A percentile compares a stretch with the other conserved stretches of the same genome.
Evolutionary conservation across 352 stramenopile species (phyloP).

Genomic region (Pythium volutum): DNA sequence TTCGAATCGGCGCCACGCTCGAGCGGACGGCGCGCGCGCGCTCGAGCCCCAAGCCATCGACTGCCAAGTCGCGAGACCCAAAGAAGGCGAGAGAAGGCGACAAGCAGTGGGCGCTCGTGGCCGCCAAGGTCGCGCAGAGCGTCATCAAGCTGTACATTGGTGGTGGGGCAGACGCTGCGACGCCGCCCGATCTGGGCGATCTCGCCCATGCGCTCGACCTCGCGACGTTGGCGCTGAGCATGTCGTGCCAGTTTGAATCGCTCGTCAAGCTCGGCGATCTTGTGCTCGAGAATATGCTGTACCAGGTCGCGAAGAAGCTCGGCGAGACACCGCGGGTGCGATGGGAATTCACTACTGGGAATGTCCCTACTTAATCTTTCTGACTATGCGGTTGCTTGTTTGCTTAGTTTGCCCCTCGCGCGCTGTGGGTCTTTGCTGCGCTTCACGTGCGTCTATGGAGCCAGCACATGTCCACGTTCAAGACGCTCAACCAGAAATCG

Average conservation of each 20-base stretch:
- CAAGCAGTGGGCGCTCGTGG: slow-evolving; percentile 39
- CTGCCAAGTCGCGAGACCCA: neutral
- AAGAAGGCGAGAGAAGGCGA: slow-evolving; percentile 6
- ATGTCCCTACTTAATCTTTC: neutral
- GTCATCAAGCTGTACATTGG: slow-evolving; percentile 57
- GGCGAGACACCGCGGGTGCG: slow-evolving; percentile 45
- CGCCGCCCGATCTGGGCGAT: slow-evolving; percentile 11
- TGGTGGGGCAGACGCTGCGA: neutral
- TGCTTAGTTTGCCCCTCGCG: slow-evolving; percentile 11
- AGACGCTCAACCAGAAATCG: slow-evolving; percentile 8
- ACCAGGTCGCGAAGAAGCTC: slow-evolving; percentile 78
- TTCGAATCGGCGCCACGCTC: neutral
- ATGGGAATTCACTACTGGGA: neutral
- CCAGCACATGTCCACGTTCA: slow-evolving; percentile 28
- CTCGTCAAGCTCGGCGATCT: slow-evolving; percentile 49
- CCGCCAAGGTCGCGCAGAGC: slow-evolving; percentile 57
- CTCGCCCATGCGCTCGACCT: slow-evolving; percentile 48
- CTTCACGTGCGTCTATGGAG: slow-evolving; percentile 57
- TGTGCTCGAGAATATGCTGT: slow-evolving; percentile 76
- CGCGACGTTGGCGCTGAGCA: slow-evolving; percentile 46
- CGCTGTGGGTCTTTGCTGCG: slow-evolving; percentile 39
- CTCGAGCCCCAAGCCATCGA: neutral
- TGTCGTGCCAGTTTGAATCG: slow-evolving; percentile 44
- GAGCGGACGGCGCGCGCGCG: neutral
- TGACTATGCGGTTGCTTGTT: neutral